A percentile compares a stretch with the other conserved stretches of the same genome.
Evolutionary conservation across 768 basidiomycete genomes (phyloP).

Genomic region (Lactarius trivialis): DNA sequence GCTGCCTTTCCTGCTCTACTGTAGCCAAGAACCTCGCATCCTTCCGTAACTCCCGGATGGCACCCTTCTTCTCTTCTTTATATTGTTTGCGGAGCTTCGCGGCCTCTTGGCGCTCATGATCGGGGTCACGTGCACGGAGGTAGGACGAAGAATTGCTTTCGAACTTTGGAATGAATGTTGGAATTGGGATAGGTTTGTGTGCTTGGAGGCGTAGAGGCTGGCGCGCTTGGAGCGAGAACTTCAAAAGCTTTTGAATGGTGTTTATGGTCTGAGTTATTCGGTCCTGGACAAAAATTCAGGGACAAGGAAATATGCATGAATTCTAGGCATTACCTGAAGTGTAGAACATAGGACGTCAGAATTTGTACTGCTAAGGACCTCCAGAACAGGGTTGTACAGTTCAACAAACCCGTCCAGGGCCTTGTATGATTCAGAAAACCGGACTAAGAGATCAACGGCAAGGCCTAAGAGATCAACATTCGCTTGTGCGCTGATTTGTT

Average conservation of each 20-base stretch:
- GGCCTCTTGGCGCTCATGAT: constrained; percentile 82
- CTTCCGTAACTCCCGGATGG: constrained; percentile 92
- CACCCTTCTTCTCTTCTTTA: constrained; percentile 95
- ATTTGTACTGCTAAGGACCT: constrained; percentile 51
- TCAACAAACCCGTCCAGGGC: constrained; percentile 80
- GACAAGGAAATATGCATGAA: not conserved
- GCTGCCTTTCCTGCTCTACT: constrained; percentile 78
- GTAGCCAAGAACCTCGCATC: constrained; percentile 89
- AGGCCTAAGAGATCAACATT: constrained; percentile 69
- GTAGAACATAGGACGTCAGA: constrained; percentile 39
- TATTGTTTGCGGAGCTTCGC: constrained; percentile 81
- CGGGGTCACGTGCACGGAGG: constrained; percentile 79
- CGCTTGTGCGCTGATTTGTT: constrained; percentile 45
- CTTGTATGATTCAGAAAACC: constrained; percentile 72
- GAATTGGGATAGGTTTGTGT: constrained; percentile 95
- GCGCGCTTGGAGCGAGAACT: constrained; percentile 66
- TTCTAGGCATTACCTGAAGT: constrained; percentile 45
- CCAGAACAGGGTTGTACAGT: constrained; percentile 61
- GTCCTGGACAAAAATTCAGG: constrained; percentile 5
- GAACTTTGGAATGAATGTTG: constrained; percentile 91
- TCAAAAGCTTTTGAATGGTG: constrained; percentile 48
- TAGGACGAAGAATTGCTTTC: constrained; percentile 70
- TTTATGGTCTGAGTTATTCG: constrained; percentile 10
- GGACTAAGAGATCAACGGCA: constrained; percentile 54
- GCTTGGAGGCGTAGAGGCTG: constrained; percentile 79